These are phyloP conservation scores for Cladosporium sp. DNA, from an alignment of 2,329 filamentous ascomycete species.

Conservation along the genomic window DNA sequence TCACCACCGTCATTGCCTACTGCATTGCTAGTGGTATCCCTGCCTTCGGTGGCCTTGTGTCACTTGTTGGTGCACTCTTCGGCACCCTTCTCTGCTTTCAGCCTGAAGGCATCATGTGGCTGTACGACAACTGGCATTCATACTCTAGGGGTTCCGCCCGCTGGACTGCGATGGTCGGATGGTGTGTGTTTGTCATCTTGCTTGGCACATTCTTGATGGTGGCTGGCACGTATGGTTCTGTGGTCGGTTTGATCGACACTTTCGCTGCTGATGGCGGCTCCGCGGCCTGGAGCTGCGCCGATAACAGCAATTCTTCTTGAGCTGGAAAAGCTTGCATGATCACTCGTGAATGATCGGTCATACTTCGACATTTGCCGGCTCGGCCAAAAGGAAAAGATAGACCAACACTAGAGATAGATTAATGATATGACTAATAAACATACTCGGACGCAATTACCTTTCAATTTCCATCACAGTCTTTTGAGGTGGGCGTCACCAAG, in stretches of 20 bases:
- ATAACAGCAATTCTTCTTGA: constrained; percentile 29
- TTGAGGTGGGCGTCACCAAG: too few species aligned
- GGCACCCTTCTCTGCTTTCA: constrained; percentile 24
- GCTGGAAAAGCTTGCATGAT: neutral
- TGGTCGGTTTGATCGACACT: constrained; percentile 36
- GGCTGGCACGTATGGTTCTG: constrained; percentile 46
- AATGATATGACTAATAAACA: too few species aligned
- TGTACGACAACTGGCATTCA: constrained; percentile 39
- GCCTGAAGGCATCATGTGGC: constrained; percentile 40
- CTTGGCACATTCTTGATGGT: constrained; percentile 46
- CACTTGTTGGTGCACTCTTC: constrained; percentile 23
- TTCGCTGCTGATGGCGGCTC: constrained; percentile 13
- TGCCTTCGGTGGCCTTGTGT: constrained; percentile 24
- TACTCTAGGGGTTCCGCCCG: constrained; percentile 33
- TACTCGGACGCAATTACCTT: too few species aligned
- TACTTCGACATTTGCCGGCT: too few species aligned
- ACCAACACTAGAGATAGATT: neutral
- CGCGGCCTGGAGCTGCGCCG: constrained; percentile 21
- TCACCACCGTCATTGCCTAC: constrained; percentile 21
- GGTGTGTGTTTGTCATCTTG: constrained; percentile 41
- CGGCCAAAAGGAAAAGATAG: too few species aligned
- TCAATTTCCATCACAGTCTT: too few species aligned
- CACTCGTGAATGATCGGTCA: too few species aligned
- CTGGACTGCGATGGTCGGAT: constrained; percentile 35
- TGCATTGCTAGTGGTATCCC: constrained; percentile 24